Percentiles rank a stretch among this genome's conserved stretches.
Conservation (phyloP, 257 asterid species). For the Scutellaria baicalensis region DNA sequence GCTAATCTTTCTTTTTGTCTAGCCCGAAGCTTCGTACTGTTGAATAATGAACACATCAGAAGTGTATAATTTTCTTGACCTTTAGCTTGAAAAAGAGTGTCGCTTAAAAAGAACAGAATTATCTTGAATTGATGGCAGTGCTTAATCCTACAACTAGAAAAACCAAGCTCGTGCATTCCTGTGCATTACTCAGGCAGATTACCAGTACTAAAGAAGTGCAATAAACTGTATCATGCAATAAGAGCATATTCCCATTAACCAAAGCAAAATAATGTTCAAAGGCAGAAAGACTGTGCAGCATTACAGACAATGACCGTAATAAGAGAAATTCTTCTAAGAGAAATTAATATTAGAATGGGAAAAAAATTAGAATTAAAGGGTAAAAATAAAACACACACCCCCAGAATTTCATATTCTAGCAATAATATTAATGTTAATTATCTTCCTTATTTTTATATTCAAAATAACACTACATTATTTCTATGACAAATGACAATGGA, state of each 20-base stretch:
- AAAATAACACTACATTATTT: neutral
- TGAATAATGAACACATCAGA: slow-evolving; percentile 6
- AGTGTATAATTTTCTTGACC: neutral
- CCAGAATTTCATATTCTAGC: neutral
- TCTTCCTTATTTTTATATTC: neutral
- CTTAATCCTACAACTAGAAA: neutral
- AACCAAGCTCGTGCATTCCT: slow-evolving; percentile 5
- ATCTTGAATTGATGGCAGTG: neutral
- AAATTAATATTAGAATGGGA: neutral
- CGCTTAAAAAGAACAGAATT: neutral
- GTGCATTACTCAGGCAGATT: slow-evolving; percentile 4
- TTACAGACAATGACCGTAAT: neutral
- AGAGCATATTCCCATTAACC: neutral
- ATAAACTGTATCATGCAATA: neutral
- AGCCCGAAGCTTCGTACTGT: slow-evolving; percentile 82
- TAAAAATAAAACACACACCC: neutral
- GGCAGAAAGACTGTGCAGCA: neutral
- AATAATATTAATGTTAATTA: neutral
- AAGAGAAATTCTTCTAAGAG: neutral
- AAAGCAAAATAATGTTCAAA: neutral
- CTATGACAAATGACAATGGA: neutral
- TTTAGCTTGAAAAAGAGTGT: neutral
- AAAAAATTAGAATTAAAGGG: neutral
- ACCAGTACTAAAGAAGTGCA: neutral
- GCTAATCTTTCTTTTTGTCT: slow-evolving; percentile 79